Evolutionary conservation across 805 yeast genomes (phyloP), one percentile per base, ranked within the genome.

Genomic region (Starmerella sirachaensis): DNA sequence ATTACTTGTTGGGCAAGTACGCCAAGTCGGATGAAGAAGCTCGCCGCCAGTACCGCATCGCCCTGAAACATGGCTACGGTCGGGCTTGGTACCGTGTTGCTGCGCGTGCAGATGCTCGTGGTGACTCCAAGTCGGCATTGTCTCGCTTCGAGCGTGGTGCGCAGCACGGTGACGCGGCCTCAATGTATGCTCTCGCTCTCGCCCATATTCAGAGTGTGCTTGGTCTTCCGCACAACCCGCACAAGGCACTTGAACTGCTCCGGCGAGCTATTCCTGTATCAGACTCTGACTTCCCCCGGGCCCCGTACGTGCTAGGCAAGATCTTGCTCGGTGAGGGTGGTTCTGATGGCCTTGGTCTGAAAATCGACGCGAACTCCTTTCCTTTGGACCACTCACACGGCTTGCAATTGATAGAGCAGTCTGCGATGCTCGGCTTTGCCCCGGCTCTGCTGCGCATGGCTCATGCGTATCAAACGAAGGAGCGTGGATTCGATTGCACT

Each of bases 211-310:
- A 55, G 31, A 42, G 42, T 7, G 35, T 37, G 16, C 45, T 60
- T 14, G 53, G 54, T 9, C 39, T 54, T 19, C 33, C 31, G 5
- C 30, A 31, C 10, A 56, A 62, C 40, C 24, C 27, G 5, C 36
- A 33, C 6, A 27, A 32, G 18, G 65, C 59, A 5, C 2, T 41
- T 35, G 28, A 40, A 28, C 29, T 55, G 40, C 18, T 55, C 49
- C 38, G 52, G 48, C 37, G 39, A 25, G 37, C 59, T 50, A 6
- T 57, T 58, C 16, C 39, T 37, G 21, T 43, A 32, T 51, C 58
- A 14, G 66, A 62, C 37, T 52, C 55, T 1, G 68, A 63, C 35
- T 59, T 59, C 31, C 60, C 66, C 5, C 58, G 55, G 29, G 58
- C 66, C 1, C 56, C 63, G 4, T 63, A 53, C 36, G 46, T 61